Base-by-base conservation (phyloP, 2,329 filamentous ascomycete genomes). In the Pseudocercospora vitis region DNA sequence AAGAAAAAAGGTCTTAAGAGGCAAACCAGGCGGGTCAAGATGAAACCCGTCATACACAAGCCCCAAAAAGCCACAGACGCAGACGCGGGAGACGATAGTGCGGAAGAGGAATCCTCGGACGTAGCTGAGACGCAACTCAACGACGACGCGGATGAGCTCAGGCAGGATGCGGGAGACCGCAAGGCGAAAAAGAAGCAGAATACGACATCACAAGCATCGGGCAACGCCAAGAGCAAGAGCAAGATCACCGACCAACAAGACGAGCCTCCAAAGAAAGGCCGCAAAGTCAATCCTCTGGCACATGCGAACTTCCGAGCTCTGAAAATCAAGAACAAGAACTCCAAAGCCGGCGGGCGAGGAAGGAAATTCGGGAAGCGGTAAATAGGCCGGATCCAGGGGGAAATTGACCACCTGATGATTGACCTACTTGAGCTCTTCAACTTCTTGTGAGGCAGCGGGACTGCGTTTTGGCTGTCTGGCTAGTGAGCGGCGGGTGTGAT, bases 1-100 rank as follows among this genome's bases (percentile, higher is more conserved):
- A 92, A 91, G 78, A 94, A 94, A 80, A 89, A 88, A 75, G 88
- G 88, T 0, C 81, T 88, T 68, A 94, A 94, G 76, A 79, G 89
- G 56, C 89, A 88, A 51, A 92, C 89, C 2, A 78, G 85, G 57
- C 76, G 79, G 44, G 78, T 81, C 51, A 90, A 85, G 55, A 88
- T 70, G 65, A 61, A 61, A 58, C 69, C 69, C 7, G 65, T 68
- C 7, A 18, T 66, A 19, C 66, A 69, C 48, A 67, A 65, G 37
- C 46, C 68, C 11, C 56, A 59, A 53, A 69, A 68, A 51, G 65
- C 60, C 14, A 55, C 57, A 4, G 33, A 40, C 9, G 56, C 57
- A 4, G 33, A 40, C 9, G 35, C 23, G 9, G 39, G 59, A 24
- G 58, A 55, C 5, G 56, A 46, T 12, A 56, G 56, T 16, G 23